These are phyloP conservation scores for Dalbergia oliveri DNA, from an alignment of 306 rosid species.

Conservation along the genomic window DNA sequence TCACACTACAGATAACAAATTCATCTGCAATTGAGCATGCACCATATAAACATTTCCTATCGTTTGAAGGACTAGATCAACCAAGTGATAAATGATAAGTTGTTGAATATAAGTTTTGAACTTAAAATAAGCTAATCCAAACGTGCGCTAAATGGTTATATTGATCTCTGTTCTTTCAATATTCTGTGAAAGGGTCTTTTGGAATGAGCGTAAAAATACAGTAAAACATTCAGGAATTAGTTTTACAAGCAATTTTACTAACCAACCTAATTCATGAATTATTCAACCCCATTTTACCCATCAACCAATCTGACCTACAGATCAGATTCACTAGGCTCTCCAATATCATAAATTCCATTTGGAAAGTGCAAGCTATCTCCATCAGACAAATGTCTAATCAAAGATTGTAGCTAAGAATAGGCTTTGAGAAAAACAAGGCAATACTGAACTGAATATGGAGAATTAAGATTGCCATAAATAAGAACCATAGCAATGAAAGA, in stretches of 20 bases:
- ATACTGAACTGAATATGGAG: not conserved
- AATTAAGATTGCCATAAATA: not conserved
- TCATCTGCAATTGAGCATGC: no score
- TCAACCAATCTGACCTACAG: not conserved
- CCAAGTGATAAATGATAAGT: no score
- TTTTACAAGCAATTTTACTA: not conserved
- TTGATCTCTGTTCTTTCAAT: not conserved
- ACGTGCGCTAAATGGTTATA: not conserved
- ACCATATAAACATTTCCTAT: no score
- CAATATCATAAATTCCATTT: not conserved
- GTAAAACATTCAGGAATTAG: not conserved
- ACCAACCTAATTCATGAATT: not conserved
- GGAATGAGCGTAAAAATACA: no score
- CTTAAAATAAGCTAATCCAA: no score
- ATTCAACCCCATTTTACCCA: not conserved
- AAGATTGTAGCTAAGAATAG: not conserved
- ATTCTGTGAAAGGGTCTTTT: not conserved
- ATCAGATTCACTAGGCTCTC: not conserved
- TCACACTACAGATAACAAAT: no score
- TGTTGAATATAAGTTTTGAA: no score
- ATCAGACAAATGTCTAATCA: not conserved
- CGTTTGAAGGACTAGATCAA: no score
- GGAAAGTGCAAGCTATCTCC: not conserved
- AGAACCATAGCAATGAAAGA: not conserved
- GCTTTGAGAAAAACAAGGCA: not conserved